Base-by-base conservation (phyloP, 2,329 filamentous ascomycete species). In the Alternaria triticimaculans region DNA sequence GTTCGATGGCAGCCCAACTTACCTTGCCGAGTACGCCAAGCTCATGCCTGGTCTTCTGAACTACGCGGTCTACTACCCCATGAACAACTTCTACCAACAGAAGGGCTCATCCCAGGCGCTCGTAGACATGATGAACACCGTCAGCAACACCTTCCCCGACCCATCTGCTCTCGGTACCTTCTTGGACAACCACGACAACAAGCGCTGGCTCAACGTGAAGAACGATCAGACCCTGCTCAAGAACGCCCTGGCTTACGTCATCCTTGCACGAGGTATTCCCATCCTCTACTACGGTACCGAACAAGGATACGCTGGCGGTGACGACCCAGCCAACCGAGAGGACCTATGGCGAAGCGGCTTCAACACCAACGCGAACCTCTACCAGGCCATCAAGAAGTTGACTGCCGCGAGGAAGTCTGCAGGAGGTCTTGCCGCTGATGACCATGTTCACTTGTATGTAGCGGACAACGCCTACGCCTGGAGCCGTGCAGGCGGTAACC, bases 1-100 rank as follows among this genome's bases (percentile, higher is more conserved):
- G 4, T 85, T 83, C 55, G 81, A 87, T 30, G 87, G 87, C 26
- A 80, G 86, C 65, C 82, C 86, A 1, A 64, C 76, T 9, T 87
- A 87, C 67, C 78, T 87, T 0, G 80, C 83, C 20, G 83, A 83
- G 10, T 90, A 88, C 71, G 83, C 87, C 46, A 77, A 81, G 51
- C 76, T 83, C 58, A 84, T 90, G 80, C 82, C 82, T n/a, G 88
- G 87, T 14, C 76, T 90, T 28, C 78, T 90, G 64, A 89, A 91
- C 78, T 91, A 89, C 67, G 83, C 87, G 0, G 76, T 81, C 69
- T 87, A 81, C 68, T 82, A 81, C 58, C 72, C 76, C 0, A 76
- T 81, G 73, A 80, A 76, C 58, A 73, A 72, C 33, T 78, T 79
- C 51, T 80, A 77, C 65, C 75, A 77, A 48, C 76, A 79, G 45